Conservation (phyloP, 805 yeast genomes). For the Kluyveromyces aestuarii region DNA sequence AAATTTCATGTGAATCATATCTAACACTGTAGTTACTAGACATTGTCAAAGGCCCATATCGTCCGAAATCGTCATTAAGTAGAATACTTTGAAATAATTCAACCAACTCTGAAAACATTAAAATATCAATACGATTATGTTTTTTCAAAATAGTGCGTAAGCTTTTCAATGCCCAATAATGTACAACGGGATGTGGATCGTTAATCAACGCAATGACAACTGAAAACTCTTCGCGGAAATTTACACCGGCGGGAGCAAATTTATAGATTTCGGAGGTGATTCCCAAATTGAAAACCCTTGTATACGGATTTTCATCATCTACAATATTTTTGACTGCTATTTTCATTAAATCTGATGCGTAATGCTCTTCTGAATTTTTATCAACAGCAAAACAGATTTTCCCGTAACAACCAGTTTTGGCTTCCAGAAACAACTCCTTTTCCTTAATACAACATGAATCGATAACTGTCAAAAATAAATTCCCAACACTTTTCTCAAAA, state of each 20-base stretch:
- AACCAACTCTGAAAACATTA: slow-evolving; percentile 37
- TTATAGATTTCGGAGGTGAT: slow-evolving; percentile 40
- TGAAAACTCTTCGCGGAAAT: slow-evolving; percentile 40
- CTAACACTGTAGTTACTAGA: slow-evolving; percentile 43
- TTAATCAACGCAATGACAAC: slow-evolving; percentile 49
- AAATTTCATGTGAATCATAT: slow-evolving; percentile 35
- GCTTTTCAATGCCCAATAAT: slow-evolving; percentile 60
- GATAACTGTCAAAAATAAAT: slow-evolving; percentile 42
- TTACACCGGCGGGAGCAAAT: slow-evolving; percentile 30
- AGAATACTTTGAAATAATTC: slow-evolving; percentile 32
- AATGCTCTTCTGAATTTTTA: slow-evolving; percentile 7
- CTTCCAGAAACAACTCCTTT: slow-evolving; percentile 33
- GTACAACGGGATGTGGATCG: slow-evolving; percentile 85
- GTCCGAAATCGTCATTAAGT: slow-evolving; percentile 42
- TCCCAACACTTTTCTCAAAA: slow-evolving; percentile 33
- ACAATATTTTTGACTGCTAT: slow-evolving; percentile 58
- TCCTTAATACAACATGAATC: slow-evolving; percentile 33
- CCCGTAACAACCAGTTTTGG: slow-evolving; percentile 54
- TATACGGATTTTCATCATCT: slow-evolving; percentile 51
- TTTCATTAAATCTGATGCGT: slow-evolving; percentile 35
- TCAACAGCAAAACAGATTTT: slow-evolving; percentile 6
- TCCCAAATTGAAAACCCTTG: slow-evolving; percentile 50
- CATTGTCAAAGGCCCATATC: slow-evolving; percentile 33
- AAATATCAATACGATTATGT: slow-evolving; percentile 38
- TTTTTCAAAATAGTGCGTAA: slow-evolving; percentile 47